Evolutionary conservation across 257 asterid genomes (phyloP), one percentile per base, ranked within the genome.

Genomic region (Prunella vulgaris): DNA sequence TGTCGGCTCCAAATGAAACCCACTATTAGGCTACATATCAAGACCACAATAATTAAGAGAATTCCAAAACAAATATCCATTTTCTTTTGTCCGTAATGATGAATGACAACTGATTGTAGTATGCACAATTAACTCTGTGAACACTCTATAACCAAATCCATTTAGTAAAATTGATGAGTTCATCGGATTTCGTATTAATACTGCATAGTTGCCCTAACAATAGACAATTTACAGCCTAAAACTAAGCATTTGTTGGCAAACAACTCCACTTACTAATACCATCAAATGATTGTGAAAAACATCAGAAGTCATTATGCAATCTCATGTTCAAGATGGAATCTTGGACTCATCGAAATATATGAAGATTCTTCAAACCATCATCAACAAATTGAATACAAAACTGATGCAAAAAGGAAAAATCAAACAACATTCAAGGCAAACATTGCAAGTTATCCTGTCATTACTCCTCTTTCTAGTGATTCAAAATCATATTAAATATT

Each of bases 121-220:
- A 33, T 37, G 17, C 64, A 32, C 14, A 27, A 4, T 51, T 49
- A 32, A 68, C 72, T 69, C 33, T 13, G 38, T 20, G 17, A 52
- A 58, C 67, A 64, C 35, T 64, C 63, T 49, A 66, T n/a, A 59
- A 60, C 38, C 51, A 24, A 13, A 74, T n/a, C 25, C 56, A 33
- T 57, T 30, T 7, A 9, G 51, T 30, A 15, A 48, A 20, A 61
- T 25, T 51, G 67, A 60, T 35, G 20, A 73, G 15, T 62, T 20
- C 32, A 27, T 18, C 8, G 8, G 24, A 70, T n/a, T 13, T 38
- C 5, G 42, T 24, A 51, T 15, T 48, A 38, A 13, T 17, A 35
- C 61, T 66, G 10, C 35, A 65, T 58, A 32, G 65, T 56, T 52
- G 18, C 63, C 58, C 53, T 22, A 40, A 69, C 69, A 35, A 22